Base-by-base conservation (phyloP, 352 stramenopile species). In the Pythium apleroticum region DNA sequence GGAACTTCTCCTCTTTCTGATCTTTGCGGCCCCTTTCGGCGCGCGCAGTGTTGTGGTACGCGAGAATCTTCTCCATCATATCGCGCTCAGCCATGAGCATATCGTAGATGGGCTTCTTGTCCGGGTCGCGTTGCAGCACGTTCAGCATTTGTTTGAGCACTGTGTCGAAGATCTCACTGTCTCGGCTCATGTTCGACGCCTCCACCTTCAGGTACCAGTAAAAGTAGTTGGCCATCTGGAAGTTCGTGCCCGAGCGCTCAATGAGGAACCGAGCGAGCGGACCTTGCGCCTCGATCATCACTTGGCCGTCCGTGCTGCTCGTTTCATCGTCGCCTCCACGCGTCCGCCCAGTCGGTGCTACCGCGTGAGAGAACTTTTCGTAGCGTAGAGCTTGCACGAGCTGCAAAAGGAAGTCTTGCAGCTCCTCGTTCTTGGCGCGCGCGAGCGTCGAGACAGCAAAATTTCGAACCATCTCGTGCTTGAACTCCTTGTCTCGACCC, bases 221-320 rank as follows among this genome's bases (percentile, higher is more conserved):
- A n/a, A 99, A 91, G 59, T 98, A 99, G 66, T 99, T 99, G 28
- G 97, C 96, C 69, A 99, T 90, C 57, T 98, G 84, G 58, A 99
- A 94, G 61, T 97, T 98, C 24, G 77, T 88, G 35, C 89, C 92
- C 14, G 96, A 97, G 20, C 97, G 87, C 48, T 92, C 82, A 65
- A 99, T 98, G 27, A 99, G 73, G 75, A 99, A 99, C 31, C 79
- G 80, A 46, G 93, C 96, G 6, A 99, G 74, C 1, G 90, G 77
- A 8, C 88, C 84, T 17, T 93, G 61, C 20, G 71, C 69, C 52
- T 95, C 76, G 65, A 77, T 74, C 25, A 68, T 54, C n/a, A 78
- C 64, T 3, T 69, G 72, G 37, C 72, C 78, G 28, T 88, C 74
- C 8, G 72, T 75, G 35, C 71, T 87, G 31, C 61, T 60, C 0